A percentile compares a stretch with the other conserved stretches of the same genome.
Conservation (phyloP, 805 yeast genomes). For the Wickerhamiella parazyma region DNA sequence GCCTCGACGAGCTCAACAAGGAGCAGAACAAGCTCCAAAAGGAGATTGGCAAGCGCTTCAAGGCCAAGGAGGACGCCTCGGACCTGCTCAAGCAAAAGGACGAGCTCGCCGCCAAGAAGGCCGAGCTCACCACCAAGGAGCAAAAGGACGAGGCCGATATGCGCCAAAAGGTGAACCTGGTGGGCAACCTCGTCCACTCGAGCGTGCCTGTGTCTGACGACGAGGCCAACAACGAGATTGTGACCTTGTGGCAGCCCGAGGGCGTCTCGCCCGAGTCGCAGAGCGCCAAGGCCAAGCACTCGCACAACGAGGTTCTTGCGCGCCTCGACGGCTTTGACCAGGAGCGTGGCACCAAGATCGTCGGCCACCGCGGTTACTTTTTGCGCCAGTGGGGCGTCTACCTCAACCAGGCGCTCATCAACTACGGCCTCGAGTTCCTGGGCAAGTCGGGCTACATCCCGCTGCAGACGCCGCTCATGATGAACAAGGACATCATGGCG, state of each 20-base stretch:
- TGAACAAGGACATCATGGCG: conserved; percentile 99
- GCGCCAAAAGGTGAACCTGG: conserved; percentile 68
- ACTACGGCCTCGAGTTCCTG: conserved; percentile 82
- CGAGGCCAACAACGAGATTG: conserved; percentile 82
- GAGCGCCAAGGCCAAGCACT: conserved; percentile 51
- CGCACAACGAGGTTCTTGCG: conserved; percentile 90
- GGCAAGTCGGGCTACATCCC: conserved; percentile 70
- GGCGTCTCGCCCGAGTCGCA: conserved; percentile 53
- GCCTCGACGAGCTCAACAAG: conserved; percentile 82
- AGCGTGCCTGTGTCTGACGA: conserved; percentile 75
- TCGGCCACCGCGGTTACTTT: conserved; percentile 98
- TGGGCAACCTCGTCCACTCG: conserved; percentile 91
- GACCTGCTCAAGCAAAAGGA: conserved; percentile 77
- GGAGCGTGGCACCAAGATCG: conserved; percentile 93
- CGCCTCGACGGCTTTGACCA: conserved; percentile 97
- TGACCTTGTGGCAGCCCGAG: conserved; percentile 79
- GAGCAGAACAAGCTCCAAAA: conserved; percentile 79
- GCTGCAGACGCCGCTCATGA: conserved; percentile 97
- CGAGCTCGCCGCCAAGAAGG: conserved; percentile 54
- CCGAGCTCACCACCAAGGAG: conserved; percentile 50
- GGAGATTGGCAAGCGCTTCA: conserved; percentile 82
- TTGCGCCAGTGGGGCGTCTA: conserved; percentile 91
- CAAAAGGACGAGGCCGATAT: conserved; percentile 65
- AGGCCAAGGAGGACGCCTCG: conserved; percentile 87
- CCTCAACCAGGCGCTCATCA: conserved; percentile 93